Evolutionary conservation across 2,329 filamentous ascomycete genomes (phyloP), one percentile per base, ranked within the genome.

Genomic region (Aspergillus vadensis): DNA sequence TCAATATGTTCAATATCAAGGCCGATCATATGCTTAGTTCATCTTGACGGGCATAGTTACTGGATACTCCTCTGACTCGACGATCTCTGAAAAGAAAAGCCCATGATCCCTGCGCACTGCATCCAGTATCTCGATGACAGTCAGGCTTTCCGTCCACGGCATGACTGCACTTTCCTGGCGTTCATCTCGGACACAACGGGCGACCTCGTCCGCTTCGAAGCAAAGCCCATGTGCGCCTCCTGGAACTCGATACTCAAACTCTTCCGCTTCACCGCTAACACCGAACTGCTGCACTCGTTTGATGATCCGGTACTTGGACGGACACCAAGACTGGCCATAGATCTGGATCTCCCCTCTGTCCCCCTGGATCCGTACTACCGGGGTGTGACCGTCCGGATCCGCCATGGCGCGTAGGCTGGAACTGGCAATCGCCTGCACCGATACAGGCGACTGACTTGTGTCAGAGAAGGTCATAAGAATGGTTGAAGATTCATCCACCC

Each of bases 131-230:
- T 27, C 21, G 32, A 54, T 43, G 3, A 41, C 38, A 10, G 6
- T 21, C 21, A 54, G 5, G 4, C 21, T 41, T 15, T 54, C 51
- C 36, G 14, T 19, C 51, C 51, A 54, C 3, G 36, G 21, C 36
- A 54, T 15, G 2, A 2, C 5, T 5, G 21, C 21, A n/a, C 51
- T 54, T n/a, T 43, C 51, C 14, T 10, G 23, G 8, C 21, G 21
- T n/a, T 38, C 51, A 21, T 41, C 25, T 5, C 23, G 36, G 7
- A 54, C 21, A 30, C 51, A 54, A 6, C 51, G 21, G 14, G 51
- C 51, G 10, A 43, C 36, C 38, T 43, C 51, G 25, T 54, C 51
- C 14, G 51, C 51, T 8, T 54, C 51, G 19, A 41, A 54, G 19
- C 19, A 39, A 4, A 54, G 36, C 8, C 51, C 51, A n/a, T 54